Base-by-base conservation (phyloP, 116 monocot species). In the Dioscorea cayenensis region DNA sequence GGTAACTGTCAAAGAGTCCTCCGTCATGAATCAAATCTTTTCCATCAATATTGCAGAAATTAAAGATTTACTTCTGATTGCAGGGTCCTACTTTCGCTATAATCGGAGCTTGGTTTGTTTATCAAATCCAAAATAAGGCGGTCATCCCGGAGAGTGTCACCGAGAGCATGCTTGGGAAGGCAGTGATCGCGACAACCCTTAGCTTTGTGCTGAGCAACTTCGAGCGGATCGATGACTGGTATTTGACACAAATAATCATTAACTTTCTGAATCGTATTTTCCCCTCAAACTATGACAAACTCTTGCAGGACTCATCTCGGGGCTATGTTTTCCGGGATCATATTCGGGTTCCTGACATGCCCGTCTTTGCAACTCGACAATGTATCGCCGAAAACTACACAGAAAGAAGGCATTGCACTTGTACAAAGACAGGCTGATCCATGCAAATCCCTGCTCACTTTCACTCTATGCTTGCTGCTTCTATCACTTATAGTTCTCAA, bases 101-200 rank as follows among this genome's bases (percentile, higher is more conserved):
- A 69, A 86, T 93, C 65, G 92, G 89, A 74, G 92, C 92, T 22
- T 93, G 92, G 89, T 84, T 93, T 60, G 70, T 87, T 6, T 93
- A 93, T 72, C 89, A 89, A 77, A 71, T 82, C 18, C 89, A 89
- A 71, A 89, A 84, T 36, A 93, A 81, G 66, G 78, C 80, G 48
- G 75, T 68, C n/a, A 73, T 83, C 25, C 16, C 62, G 13, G 65
- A 82, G 63, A 78, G 84, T 19, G 77, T 75, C 18, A 80, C 84
- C 71, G 83, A 93, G 67, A 81, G 66, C 65, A 83, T 87, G 86
- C 87, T 84, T 64, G 72, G 73, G 77, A 86, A 84, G 55, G 92
- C 92, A 48, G 68, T 93, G 38, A 68, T 84, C 18, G 82, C 83
- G 49, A 89, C 93, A 37, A 51, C 71, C 70, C 14, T 86, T 59